These are phyloP conservation scores for Zasmidium cellare DNA, from an alignment of 2,329 filamentous ascomycete genomes.

Conservation along the genomic window DNA sequence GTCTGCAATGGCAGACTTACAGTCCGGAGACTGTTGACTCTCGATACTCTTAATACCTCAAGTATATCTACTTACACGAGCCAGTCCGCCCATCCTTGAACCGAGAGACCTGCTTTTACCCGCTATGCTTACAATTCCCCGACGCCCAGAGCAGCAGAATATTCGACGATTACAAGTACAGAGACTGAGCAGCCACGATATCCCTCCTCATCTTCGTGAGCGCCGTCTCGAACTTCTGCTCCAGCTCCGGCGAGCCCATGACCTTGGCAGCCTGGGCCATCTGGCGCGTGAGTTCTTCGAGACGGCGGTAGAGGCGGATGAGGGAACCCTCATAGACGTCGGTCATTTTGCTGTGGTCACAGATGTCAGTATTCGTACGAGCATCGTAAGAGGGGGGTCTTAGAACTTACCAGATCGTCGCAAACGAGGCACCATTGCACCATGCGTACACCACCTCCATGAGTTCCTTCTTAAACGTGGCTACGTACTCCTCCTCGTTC, in stretches of 20 bases:
- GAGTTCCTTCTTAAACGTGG: constrained; percentile 87
- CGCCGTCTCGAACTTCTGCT: constrained; percentile 86
- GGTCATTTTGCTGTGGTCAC: constrained; percentile 86
- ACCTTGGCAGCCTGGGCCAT: constrained; percentile 96
- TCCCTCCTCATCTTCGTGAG: constrained; percentile 85
- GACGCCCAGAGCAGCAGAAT: neutral
- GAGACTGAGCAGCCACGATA: constrained; percentile 89
- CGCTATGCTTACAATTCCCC: neutral
- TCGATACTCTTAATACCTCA: no score
- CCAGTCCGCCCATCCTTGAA: no score
- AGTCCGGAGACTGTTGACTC: no score
- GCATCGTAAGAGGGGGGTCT: neutral
- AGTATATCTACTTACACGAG: no score
- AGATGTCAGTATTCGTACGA: neutral
- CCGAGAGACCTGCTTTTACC: no score
- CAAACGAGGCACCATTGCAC: constrained; percentile 87
- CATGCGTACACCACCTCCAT: constrained; percentile 96
- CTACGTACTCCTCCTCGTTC: constrained; percentile 93
- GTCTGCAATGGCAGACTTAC: no score
- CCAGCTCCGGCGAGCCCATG: constrained; percentile 94
- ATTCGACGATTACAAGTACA: constrained; percentile 68
- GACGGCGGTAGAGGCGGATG: constrained; percentile 90
- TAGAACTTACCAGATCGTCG: constrained; percentile 81
- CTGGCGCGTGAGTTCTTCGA: constrained; percentile 91
- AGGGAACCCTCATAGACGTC: constrained; percentile 96